Percentiles rank a stretch among this genome's conserved stretches.
Evolutionary conservation across 306 rosid genomes (phyloP).

Genomic region (Lupinus albus): DNA sequence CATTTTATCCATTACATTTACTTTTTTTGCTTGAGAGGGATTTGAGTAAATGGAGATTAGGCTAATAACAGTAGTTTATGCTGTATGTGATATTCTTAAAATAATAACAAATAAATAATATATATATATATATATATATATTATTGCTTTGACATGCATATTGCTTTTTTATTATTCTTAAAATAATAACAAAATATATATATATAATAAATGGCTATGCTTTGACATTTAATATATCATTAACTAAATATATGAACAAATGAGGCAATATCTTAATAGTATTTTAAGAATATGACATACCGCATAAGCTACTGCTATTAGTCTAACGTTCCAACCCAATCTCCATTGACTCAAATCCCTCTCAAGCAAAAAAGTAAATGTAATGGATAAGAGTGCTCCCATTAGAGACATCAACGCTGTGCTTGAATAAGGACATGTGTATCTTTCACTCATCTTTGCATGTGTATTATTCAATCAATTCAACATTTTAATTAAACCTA

Average conservation of each 20-base stretch:
- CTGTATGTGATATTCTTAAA: conserved; percentile 13
- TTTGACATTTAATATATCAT: no score
- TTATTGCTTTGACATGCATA: no score
- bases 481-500: neutral
- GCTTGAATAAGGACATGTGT: conserved; percentile 46
- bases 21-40: conserved; percentile 38
- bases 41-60: conserved; percentile 42
- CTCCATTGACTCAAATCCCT: conserved; percentile 43
- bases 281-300: conserved; percentile 1
- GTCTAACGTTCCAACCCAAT: conserved; percentile 43
- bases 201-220: no score
- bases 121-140: no score
- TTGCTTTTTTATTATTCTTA: no score
- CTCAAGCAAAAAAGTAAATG: conserved; percentile 32
- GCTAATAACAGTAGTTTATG: conserved; percentile 38
- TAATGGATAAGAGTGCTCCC: conserved; percentile 28
- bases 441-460: conserved; percentile 49
- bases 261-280: no score
- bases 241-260: no score
- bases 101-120: no score
- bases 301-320: conserved; percentile 40
- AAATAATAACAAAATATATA: no score
- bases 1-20: conserved; percentile 23
- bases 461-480: neutral
- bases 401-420: conserved; percentile 46